Evolutionary conservation across 331 rosid genomes (phyloP), one percentile per base, ranked within the genome.

Genomic region (Pyracantha coccinea): DNA sequence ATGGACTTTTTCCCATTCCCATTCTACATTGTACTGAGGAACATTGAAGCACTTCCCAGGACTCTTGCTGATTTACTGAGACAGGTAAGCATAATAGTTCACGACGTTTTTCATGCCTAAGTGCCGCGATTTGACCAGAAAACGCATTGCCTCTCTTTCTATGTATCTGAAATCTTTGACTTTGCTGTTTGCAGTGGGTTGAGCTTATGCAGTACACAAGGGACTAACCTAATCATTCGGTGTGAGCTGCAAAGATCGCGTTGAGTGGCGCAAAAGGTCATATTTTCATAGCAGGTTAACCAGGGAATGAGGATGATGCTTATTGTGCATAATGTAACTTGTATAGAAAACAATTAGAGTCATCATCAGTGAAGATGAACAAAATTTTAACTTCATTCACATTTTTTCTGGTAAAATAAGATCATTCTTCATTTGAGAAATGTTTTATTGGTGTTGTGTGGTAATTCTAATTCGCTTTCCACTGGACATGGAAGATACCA

Each of bases 1-100:
- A 79, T 92, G 96, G 97, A 92, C 54, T 88, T 91, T 27, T 94
- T 94, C 57, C 97, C 99, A 14, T 94, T 94, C 75, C 99, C 99
- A 3, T 92, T 74, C 81, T 94, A 92, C 74, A 85, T 90, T 50
- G 87, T 89, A 71, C 67, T 94, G 66, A 87, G 82, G 75, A 94
- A 90, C 71, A 89, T 89, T 38, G 96, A 92, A 69, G 87, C 93
- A 24, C 89, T 94, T 74, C 99, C 99, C 4, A 86, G 92, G 74
- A 94, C 96, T 35, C 97, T 92, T 31, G 92, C 96, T 59, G 88
- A 88, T 79, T 74, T 94, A 55, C 77, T 94, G 47, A 89, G 97
- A 87, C 97, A 90, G 86, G 89, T 85, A 60, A 74, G n/a, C 65
- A 8, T 11, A 35, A 19, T 31, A 1, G 15, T 55, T 31, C 8